phyloP scores from a whole-genome alignment of 805 yeast species.

The Sungouiella thailandica region DNA sequence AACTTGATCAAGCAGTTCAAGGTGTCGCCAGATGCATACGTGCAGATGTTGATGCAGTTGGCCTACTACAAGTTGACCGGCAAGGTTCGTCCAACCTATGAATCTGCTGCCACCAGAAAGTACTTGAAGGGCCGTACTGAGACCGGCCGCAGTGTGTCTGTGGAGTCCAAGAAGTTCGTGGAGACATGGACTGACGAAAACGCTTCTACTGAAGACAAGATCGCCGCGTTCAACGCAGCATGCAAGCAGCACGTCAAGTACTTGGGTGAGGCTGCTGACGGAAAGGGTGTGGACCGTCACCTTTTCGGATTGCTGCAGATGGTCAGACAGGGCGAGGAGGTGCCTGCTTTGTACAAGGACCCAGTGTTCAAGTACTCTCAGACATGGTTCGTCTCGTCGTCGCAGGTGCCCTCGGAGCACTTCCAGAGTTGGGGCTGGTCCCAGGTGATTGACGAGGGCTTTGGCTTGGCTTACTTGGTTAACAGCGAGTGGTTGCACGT shows the following conservation, averaged over 20 bases:
- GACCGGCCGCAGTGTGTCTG: constrained; percentile 80
- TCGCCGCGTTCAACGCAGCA: constrained; percentile 67
- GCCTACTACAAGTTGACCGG: constrained; percentile 85
- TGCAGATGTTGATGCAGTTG: constrained; percentile 86
- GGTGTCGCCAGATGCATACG: constrained; percentile 87
- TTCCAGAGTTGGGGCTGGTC: constrained; percentile 96
- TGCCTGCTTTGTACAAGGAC: constrained; percentile 69
- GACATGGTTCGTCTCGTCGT: constrained; percentile 83
- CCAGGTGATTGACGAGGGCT: constrained; percentile 90
- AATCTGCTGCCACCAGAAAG: constrained; percentile 90
- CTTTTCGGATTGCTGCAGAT: constrained; percentile 80
- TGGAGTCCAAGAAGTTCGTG: constrained; percentile 66
- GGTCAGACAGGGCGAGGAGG: constrained; percentile 51
- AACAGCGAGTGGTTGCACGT: constrained; percentile 81
- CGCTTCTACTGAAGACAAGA: constrained; percentile 50
- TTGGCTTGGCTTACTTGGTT: constrained; percentile 91
- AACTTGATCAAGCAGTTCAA: constrained; percentile 77
- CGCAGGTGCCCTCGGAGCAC: constrained; percentile 75
- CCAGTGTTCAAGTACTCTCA: constrained; percentile 71
- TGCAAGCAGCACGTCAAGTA: constrained; percentile 68
- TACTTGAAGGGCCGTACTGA: constrained; percentile 91
- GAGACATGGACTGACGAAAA: constrained; percentile 61
- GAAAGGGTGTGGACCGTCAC: constrained; percentile 91
- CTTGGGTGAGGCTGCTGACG: constrained; percentile 73
- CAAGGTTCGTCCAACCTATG: constrained; percentile 83